phyloP scores from a whole-genome alignment of 1,139 yeast genomes.

The Geotrichum bryndzae region DNA sequence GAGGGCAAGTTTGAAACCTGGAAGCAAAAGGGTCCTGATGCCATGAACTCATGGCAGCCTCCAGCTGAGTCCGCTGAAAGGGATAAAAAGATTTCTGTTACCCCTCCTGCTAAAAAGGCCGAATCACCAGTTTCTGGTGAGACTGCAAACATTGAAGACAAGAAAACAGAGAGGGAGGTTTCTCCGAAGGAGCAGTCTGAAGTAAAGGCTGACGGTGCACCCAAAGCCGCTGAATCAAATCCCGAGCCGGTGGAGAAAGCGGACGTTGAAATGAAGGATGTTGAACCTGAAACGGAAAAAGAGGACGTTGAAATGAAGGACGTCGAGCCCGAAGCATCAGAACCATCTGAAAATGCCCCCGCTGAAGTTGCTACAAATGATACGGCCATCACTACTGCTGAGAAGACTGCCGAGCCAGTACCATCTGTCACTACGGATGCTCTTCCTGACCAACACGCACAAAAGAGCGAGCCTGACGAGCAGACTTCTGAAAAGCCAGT shows the following conservation, averaged over 20 bases:
- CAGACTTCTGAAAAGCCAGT: not conserved
- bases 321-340: not conserved
- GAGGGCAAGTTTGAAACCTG: constrained; percentile 17
- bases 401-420: not conserved
- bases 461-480: not conserved
- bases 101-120: not conserved
- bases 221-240: not conserved
- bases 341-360: not conserved
- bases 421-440: not conserved
- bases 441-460: not conserved
- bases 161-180: not conserved
- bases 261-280: not conserved
- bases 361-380: not conserved
- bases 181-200: not conserved
- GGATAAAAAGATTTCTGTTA: not conserved
- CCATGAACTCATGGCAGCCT: not conserved
- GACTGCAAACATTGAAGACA: not conserved
- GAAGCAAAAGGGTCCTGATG: constrained; percentile 1
- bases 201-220: not conserved
- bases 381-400: not conserved
- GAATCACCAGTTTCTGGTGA: not conserved
- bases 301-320: not conserved
- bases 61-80: not conserved
- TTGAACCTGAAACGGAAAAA: not conserved
- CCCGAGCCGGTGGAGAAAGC: not conserved